phyloP scores from a whole-genome alignment of 1,284 basidiomycete species.

The Cutaneotrichosporon arboriforme region DNA sequence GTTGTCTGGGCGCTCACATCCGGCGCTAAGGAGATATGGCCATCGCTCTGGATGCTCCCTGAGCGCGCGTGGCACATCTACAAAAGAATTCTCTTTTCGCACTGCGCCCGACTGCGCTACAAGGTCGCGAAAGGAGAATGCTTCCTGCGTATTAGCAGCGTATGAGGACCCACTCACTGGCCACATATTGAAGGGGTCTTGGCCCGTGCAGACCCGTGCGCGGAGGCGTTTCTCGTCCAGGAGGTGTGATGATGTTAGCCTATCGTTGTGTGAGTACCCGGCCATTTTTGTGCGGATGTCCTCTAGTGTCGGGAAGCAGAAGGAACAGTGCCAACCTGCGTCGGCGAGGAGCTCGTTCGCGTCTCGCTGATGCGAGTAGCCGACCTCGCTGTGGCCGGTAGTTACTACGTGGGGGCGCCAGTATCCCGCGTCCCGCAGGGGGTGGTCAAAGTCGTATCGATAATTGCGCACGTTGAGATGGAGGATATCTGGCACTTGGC shows the following conservation, averaged over 20 bases:
- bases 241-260: conserved; percentile 17
- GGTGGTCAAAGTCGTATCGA: conserved; percentile 63
- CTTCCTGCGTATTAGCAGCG: no score
- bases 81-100: no score
- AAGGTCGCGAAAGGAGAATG: no score
- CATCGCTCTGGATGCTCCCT: no score
- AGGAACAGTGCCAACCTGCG: conserved; percentile 53
- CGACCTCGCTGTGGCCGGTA: no score
- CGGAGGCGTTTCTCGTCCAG: conserved; percentile 13
- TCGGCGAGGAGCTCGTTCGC: conserved; percentile 57
- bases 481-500: conserved; percentile 51
- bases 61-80: no score
- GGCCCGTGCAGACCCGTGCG: conserved; percentile 21
- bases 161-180: no score
- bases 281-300: conserved; percentile 30
- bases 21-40: no score
- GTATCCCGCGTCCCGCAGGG: conserved; percentile 48
- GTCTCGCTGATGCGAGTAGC: conserved; percentile 34
- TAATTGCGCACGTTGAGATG: conserved; percentile 64
- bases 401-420: conserved; percentile 53
- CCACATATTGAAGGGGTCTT: conserved; percentile 32
- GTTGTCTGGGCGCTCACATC: no score
- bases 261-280: conserved; percentile 32
- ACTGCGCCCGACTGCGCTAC: no score
- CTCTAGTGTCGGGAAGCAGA: conserved; percentile 27